Base-by-base conservation (phyloP, 1,284 basidiomycete genomes). In the Bjerkandera adusta region DNA sequence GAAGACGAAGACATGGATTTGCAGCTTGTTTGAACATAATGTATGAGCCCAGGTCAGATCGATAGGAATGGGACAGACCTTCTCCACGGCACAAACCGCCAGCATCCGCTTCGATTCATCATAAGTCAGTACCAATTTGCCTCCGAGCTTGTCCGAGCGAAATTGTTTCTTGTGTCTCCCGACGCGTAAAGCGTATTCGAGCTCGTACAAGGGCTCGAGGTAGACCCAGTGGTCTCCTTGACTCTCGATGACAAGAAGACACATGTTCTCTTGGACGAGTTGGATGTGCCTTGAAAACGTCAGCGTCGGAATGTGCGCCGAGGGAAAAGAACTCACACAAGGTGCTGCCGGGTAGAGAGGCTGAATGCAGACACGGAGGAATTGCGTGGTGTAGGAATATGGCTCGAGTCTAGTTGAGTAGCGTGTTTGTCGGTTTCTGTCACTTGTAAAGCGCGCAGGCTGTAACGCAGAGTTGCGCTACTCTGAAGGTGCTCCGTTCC, bases 71-170 rank as follows among this genome's bases (percentile, higher is more conserved):
- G 36, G 26, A 45, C 55, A 2, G 20, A 72, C 77, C 58, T 70
- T 72, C 3, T 67, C 63, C 0, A 63, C 54, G 5, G 68, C 64
- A 27, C 74, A 75, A 0, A 82, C 49, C 0, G 67, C 68, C 13
- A 81, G 55, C 57, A 69, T 68, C 0, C 70, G 68, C 50, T 71
- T 76, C 5, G 56, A 55, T 52, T 82, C 79, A 33, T 82, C 74
- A 44, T 70, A 79, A 0, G 78, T 64, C 3, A 81, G 43, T 4
- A 72, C 12, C 30, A 69, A 64, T 7, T 72, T 56, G 1, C 62
- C 55, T 0, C 76, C 79, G 2, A 77, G 67, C 51, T 72, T 77
- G 46, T 72, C 70, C 6, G 64, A 66, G 36, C 71, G 61, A 7
- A 81, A 56, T 21, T 38, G 24, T 47, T 71, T 73, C 30, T 61